Percentiles rank a stretch among this genome's conserved stretches.
phyloP scores from a whole-genome alignment of 345 rosid species.

The Pseudoturritis turrita region DNA sequence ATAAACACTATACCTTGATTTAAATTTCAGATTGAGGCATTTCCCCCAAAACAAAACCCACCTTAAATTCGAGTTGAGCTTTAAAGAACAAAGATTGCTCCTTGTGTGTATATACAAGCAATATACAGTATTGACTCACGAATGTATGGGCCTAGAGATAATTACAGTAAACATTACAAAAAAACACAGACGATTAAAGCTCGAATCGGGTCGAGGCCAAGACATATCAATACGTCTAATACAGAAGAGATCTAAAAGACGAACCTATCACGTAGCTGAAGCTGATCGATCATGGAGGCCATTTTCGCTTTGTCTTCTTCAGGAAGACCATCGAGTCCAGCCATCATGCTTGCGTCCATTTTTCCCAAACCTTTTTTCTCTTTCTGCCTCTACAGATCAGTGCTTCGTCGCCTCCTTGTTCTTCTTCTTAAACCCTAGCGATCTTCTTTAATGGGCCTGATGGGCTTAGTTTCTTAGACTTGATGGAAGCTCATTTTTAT shows the following conservation, averaged over 20 bases:
- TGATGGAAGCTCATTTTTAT: not conserved
- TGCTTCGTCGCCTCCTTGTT: slow-evolving; percentile 6
- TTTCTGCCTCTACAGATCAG: slow-evolving; percentile 5
- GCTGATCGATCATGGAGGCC: slow-evolving; percentile 84
- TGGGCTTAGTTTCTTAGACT: not conserved
- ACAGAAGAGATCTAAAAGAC: not conserved
- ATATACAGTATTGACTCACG: not conserved
- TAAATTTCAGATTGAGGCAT: not conserved
- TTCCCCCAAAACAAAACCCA: not conserved
- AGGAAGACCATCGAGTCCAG: slow-evolving; percentile 72
- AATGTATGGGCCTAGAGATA: too few relatives aligned
- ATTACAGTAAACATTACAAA: not conserved
- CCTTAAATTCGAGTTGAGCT: not conserved
- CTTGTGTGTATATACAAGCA: not conserved
- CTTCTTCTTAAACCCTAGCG: slow-evolving; percentile 27
- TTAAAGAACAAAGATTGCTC: not conserved
- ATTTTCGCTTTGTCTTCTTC: slow-evolving; percentile 71
- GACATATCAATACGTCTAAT: not conserved
- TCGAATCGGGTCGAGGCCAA: not conserved
- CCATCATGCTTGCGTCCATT: slow-evolving; percentile 85
- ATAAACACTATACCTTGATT: not conserved
- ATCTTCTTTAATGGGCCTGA: slow-evolving; percentile 6
- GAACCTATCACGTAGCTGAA: slow-evolving; percentile 87
- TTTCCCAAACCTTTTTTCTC: not conserved
- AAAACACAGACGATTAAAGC: not conserved